phyloP scores from a whole-genome alignment of 306 rosid genomes.

The Sicyos baderoa region DNA sequence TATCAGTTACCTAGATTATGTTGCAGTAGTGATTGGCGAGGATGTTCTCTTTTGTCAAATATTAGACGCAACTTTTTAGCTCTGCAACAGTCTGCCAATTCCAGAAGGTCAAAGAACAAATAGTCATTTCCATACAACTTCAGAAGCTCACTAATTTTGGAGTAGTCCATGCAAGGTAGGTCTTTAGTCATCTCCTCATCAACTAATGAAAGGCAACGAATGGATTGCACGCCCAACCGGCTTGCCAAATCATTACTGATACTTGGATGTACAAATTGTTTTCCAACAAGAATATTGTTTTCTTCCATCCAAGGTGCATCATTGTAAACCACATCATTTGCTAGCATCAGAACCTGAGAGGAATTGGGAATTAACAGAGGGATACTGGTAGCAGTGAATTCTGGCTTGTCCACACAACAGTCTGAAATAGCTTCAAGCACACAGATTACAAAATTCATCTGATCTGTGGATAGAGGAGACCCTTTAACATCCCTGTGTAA shows the following conservation, averaged over 20 bases:
- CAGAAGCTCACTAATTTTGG: slow-evolving; percentile 74
- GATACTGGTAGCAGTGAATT: slow-evolving; percentile 40
- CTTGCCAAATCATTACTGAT: slow-evolving; percentile 83
- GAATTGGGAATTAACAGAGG: slow-evolving; percentile 73
- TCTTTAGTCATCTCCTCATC: slow-evolving; percentile 80
- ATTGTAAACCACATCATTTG: slow-evolving; percentile 70
- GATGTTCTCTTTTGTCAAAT: slow-evolving; percentile 92
- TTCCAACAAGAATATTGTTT: slow-evolving; percentile 54
- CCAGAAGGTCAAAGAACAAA: slow-evolving; percentile 84
- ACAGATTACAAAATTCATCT: slow-evolving; percentile 68
- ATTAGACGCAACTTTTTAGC: slow-evolving; percentile 78
- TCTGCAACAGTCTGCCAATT: slow-evolving; percentile 93
- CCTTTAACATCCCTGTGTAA: slow-evolving; percentile 65
- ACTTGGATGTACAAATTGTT: slow-evolving; percentile 72
- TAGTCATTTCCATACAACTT: slow-evolving; percentile 59
- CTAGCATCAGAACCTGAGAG: slow-evolving; percentile 63
- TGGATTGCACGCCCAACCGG: slow-evolving; percentile 73
- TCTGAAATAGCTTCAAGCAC: slow-evolving; percentile 88
- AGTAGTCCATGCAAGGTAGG: slow-evolving; percentile 80
- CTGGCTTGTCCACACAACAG: slow-evolving; percentile 58
- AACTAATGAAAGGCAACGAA: slow-evolving; percentile 80
- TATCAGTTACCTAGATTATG: slow-evolving; percentile 68
- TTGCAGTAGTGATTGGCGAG: slow-evolving; percentile 84
- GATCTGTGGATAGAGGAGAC: slow-evolving; percentile 64
- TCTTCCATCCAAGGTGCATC: slow-evolving; percentile 98